Base-by-base conservation (phyloP, 2,329 filamentous ascomycete species). In the Fusarium subglutinans region DNA sequence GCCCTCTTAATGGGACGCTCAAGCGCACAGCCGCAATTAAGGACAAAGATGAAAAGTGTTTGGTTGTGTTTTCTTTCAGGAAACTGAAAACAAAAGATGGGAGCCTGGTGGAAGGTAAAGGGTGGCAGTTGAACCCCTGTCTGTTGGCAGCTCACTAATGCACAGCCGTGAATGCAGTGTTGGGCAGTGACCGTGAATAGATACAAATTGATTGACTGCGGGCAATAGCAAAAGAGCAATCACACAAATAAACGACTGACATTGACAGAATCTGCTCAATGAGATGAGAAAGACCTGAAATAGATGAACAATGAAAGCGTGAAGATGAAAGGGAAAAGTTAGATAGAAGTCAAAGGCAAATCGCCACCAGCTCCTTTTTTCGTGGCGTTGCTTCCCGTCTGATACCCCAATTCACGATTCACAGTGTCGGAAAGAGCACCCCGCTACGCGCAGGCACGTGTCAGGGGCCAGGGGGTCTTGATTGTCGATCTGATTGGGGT, bases 391-490 rank as follows among this genome's bases (percentile, higher is more conserved):
- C 50, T 71, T 43, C 43, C 65, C 50, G 58, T 69, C 54, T 37
- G 18, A 55, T 63, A 60, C 45, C 64, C 79, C 69, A 73, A 74
- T 76, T 76, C 80, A 83, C 81, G 79, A 72, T 79, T 78, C 75
- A 71, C 66, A 71, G 66, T 76, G 70, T 61, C 72, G 33, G 66
- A 40, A 43, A 64, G 57, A 64, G 48, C 75, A 78, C 76, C 76
- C 74, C 79, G 62, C 78, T 76, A 80, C 81, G 78, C 80, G 81
- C 78, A 79, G 69, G 78, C 80, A 81, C 80, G 78, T 81, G 80
- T 13, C 37, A 43, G 28, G 57, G 50, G 55, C 40, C 64, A 33
- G 26, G 51, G 45, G 58, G 41, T 60, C 15, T 62, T 55, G 59
- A 69, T 68, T 74, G 66, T 65, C 59, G 67, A 70, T 70, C 67